These are phyloP conservation scores for Vaccinium darrowii DNA, from an alignment of 148 eudicot species.

Conservation along the genomic window DNA sequence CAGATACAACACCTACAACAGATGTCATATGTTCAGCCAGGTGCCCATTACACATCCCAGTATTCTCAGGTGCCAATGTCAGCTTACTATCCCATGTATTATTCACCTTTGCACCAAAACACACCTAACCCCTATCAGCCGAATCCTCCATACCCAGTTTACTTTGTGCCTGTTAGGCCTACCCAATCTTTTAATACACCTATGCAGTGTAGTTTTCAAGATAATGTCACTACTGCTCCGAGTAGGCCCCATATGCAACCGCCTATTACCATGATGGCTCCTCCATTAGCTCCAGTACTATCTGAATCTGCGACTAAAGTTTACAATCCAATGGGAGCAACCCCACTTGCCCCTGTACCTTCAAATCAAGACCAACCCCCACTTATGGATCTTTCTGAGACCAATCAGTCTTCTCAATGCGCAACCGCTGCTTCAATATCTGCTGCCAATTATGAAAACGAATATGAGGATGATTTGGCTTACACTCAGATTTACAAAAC, in stretches of 20 bases:
- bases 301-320: constrained; percentile 39
- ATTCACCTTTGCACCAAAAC: constrained; percentile 47
- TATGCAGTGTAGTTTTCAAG: constrained; percentile 30
- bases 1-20: constrained; percentile 50
- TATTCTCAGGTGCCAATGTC: constrained; percentile 47
- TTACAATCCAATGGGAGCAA: constrained; percentile 25
- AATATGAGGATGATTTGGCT: constrained; percentile 61
- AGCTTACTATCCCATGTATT: constrained; percentile 60
- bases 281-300: constrained; percentile 31
- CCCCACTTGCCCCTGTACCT: constrained; percentile 35
- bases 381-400: constrained; percentile 40
- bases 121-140: constrained; percentile 45
- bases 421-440: constrained; percentile 29
- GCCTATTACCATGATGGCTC: constrained; percentile 32
- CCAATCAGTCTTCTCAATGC: constrained; percentile 34
- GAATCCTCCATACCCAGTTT: constrained; percentile 59
- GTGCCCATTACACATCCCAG: constrained; percentile 52
- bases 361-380: constrained; percentile 43
- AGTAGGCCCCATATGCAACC: constrained; percentile 51
- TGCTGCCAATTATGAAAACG: constrained; percentile 28
- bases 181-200: constrained; percentile 46
- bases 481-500: constrained; percentile 81
- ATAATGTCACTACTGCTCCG: constrained; percentile 24
- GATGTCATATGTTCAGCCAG: constrained; percentile 41
- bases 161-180: constrained; percentile 60